Evolutionary conservation across 257 asterid species (phyloP).

Genomic region (Gardenia jasminoides): DNA sequence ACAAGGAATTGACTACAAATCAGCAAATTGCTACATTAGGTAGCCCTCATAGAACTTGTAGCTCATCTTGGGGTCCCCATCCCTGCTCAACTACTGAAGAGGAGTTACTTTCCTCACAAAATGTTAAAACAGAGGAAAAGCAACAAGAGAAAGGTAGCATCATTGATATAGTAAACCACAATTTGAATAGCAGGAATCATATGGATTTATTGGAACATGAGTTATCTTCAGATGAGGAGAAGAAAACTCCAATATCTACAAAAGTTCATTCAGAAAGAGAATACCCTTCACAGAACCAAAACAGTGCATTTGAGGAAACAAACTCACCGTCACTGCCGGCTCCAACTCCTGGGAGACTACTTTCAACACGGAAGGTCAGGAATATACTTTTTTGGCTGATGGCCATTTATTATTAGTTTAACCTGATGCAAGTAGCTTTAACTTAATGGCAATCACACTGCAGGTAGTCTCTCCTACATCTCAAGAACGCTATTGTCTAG

Average conservation of each 20-base stretch:
- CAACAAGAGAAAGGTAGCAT: slow-evolving; percentile 25
- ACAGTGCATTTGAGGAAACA: slow-evolving; percentile 28
- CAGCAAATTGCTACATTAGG: slow-evolving; percentile 30
- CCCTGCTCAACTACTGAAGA: slow-evolving; percentile 29
- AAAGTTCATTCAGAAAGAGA: slow-evolving; percentile 28
- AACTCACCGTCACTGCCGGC: slow-evolving; percentile 32
- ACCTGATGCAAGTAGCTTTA: slow-evolving; percentile 17
- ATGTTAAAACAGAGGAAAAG: slow-evolving; percentile 29
- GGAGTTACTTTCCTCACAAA: slow-evolving; percentile 23
- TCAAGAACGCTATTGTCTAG: slow-evolving; percentile 54
- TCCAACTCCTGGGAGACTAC: slow-evolving; percentile 71
- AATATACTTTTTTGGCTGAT: slow-evolving; percentile 20
- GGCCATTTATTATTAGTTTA: slow-evolving; percentile 15
- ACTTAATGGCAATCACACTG: slow-evolving; percentile 19
- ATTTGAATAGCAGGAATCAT: slow-evolving; percentile 25
- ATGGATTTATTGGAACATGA: slow-evolving; percentile 26
- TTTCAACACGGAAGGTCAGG: slow-evolving; percentile 67
- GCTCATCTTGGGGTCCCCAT: slow-evolving; percentile 18
- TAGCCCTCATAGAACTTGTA: slow-evolving; percentile 26
- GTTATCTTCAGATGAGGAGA: slow-evolving; percentile 31
- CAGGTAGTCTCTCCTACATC: slow-evolving; percentile 83
- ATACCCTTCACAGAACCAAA: slow-evolving; percentile 30
- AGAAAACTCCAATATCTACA: slow-evolving; percentile 29
- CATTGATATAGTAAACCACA: slow-evolving; percentile 22
- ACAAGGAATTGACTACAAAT: slow-evolving; percentile 25